Evolutionary conservation across 495 filamentous ascomycete species (phyloP), one percentile per base, ranked within the genome.

Genomic region (Talaromyces nanjingensis): DNA sequence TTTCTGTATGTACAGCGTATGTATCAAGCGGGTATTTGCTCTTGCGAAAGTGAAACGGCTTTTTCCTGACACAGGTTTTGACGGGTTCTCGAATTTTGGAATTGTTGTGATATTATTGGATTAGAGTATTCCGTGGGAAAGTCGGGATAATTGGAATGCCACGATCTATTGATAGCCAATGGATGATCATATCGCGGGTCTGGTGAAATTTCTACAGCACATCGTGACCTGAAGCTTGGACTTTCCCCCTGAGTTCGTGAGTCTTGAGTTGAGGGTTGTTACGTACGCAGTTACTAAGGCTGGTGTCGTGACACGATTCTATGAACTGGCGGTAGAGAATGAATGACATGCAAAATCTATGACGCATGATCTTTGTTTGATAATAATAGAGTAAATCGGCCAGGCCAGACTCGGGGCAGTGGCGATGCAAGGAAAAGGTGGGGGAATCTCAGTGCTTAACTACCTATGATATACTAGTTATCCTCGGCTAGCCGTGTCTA

Each of bases 401-500:
- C 45, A 49, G 45, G 45, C 45, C 45, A 49, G 45, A 20, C 45
- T 20, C 16, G 45, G 45, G 18, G n/a, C 5, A 49, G 45, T 20
- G 45, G 45, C 45, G 45, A 49, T 49, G 45, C 45, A 29, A 54
- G 20, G 22, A 56, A 56, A 56, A 29, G 53, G 53, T 22, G 53
- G 53, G 52, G 53, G 27, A 56, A 6, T 29, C 5, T 3, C 6
- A 33, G 31, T 33, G 1, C 31, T 9, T 34, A 9, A 8, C 9
- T 34, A 2, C 7, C 33, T 34, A 34, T 34, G 33, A 37, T 37
- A 37, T 22, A 25, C 24, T 14, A 22, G 27, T 9, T 57, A 57
- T n/a, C 59, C 59, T 60, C 59, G 59, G 59, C 59, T 60, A 60
- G 59, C 59, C 59, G 59, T 60, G 39, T n/a, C 39, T 42, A 25